Percentiles rank a stretch among this genome's conserved stretches.
Conservation (phyloP, 371 early-diverging fungal genomes). For the Mitosporidium daphniae region DNA sequence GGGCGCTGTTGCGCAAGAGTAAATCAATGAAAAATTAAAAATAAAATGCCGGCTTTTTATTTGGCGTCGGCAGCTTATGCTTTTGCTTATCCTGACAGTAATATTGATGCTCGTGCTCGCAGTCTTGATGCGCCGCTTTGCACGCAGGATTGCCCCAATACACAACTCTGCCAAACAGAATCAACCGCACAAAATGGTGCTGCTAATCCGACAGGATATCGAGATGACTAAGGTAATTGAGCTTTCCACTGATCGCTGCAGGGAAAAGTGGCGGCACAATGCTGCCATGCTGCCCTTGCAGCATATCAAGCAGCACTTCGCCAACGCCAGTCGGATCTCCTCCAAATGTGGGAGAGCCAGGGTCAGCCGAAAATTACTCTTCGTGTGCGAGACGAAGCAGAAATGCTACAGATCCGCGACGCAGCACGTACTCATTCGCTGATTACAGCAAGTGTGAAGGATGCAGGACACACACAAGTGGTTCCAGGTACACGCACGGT, state of each 20-base stretch:
- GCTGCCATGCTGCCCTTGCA: conserved; percentile 62
- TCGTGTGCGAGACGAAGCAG: conserved; percentile 30
- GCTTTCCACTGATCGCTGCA: too few relatives aligned
- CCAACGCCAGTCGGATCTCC: conserved; percentile 11
- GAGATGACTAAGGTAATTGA: conserved; percentile 77
- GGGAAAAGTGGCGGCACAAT: conserved; percentile 76
- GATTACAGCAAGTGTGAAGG: conserved; percentile 35
- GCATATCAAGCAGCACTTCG: conserved; percentile 23
- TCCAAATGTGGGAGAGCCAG: conserved; percentile 25
- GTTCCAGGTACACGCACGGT: conserved; percentile 73
- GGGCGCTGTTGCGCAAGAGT: too few relatives aligned
- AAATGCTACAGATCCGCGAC: conserved; percentile 30
- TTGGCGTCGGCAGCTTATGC: too few relatives aligned
- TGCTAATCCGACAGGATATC: conserved; percentile 45
- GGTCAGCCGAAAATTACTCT: conserved; percentile 58
- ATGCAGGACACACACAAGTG: conserved; percentile 91
- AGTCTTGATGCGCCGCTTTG: too few relatives aligned
- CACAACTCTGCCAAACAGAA: too few relatives aligned
- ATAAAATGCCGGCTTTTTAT: too few relatives aligned
- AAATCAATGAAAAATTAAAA: too few relatives aligned
- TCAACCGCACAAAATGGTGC: conserved; percentile 9
- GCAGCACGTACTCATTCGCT: conserved; percentile 24
- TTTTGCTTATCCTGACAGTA: too few relatives aligned
- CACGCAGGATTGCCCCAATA: too few relatives aligned
- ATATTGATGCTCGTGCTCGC: too few relatives aligned